These are phyloP conservation scores for Tricholoma sp. DNA, from an alignment of 768 basidiomycete species.

Conservation along the genomic window DNA sequence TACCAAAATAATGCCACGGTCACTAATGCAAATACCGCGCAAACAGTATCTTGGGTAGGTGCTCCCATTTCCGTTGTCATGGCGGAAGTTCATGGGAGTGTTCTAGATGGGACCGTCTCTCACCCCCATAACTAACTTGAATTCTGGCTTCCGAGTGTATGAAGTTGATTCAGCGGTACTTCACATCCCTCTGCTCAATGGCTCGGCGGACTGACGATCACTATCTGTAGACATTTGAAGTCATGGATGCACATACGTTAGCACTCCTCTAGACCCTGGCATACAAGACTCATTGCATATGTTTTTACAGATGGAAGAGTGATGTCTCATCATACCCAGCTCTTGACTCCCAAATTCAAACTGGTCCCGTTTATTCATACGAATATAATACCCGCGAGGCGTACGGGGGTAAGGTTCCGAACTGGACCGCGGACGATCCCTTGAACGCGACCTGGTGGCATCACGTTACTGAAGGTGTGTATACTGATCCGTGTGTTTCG, in stretches of 20 bases:
- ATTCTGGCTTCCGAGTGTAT: slow-evolving; percentile 71
- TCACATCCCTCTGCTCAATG: neutral
- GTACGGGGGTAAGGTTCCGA: slow-evolving; percentile 52
- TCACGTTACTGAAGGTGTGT: slow-evolving; percentile 63
- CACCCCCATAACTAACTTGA: slow-evolving; percentile 65
- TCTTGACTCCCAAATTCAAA: slow-evolving; percentile 49
- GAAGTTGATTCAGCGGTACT: slow-evolving; percentile 66
- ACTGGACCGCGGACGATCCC: slow-evolving; percentile 61
- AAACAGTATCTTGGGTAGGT: slow-evolving; percentile 39
- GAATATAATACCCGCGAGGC: slow-evolving; percentile 70
- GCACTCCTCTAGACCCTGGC: slow-evolving; percentile 15
- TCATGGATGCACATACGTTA: slow-evolving; percentile 74
- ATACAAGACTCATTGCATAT: neutral
- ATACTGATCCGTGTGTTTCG: neutral
- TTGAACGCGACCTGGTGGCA: slow-evolving; percentile 86
- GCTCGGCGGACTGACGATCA: neutral
- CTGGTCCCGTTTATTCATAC: slow-evolving; percentile 57
- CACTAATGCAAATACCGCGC: slow-evolving; percentile 52
- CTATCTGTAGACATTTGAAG: slow-evolving; percentile 61
- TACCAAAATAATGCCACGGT: slow-evolving; percentile 67
- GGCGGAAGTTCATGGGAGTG: slow-evolving; percentile 1
- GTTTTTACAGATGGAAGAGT: slow-evolving; percentile 48
- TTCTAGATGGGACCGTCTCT: slow-evolving; percentile 62
- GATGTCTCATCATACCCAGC: slow-evolving; percentile 55
- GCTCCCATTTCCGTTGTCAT: neutral